A percentile compares a stretch with the other conserved stretches of the same genome.
Evolutionary conservation across 257 asterid species (phyloP).

Genomic region (Forsythia viridissima): DNA sequence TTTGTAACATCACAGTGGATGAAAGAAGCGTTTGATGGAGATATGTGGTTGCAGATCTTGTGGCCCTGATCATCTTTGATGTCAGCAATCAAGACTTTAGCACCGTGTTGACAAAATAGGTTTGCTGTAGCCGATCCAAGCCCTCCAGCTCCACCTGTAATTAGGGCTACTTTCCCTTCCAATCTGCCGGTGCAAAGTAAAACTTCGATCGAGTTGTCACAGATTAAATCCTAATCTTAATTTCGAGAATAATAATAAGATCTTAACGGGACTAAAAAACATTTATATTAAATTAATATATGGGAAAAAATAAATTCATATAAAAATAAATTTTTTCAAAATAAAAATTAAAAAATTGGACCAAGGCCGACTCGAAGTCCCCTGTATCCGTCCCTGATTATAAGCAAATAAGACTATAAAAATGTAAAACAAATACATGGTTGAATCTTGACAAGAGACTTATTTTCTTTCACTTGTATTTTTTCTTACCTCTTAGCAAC

Average conservation of each 20-base stretch:
- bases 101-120: constrained; percentile 36
- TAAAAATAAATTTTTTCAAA: too few species aligned
- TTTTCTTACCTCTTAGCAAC: neutral
- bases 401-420: neutral
- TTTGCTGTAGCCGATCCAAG: constrained; percentile 29
- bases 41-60: constrained; percentile 11
- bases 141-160: constrained; percentile 42
- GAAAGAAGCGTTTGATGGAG: constrained; percentile 16
- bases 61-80: constrained; percentile 23
- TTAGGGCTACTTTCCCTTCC: constrained; percentile 44
- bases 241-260: neutral
- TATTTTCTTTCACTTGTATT: too few species aligned
- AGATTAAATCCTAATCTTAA: neutral
- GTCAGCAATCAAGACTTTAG: constrained; percentile 39
- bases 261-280: too few species aligned
- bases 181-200: constrained; percentile 16
- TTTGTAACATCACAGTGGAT: constrained; percentile 31
- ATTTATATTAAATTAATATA: too few species aligned
- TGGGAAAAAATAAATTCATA: too few species aligned
- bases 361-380: too few species aligned
- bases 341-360: too few species aligned
- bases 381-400: too few species aligned
- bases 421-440: neutral
- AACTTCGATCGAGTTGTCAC: neutral
- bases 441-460: too few species aligned